phyloP scores from a whole-genome alignment of 1,284 basidiomycete species.

The Ustilago shanxiensis region DNA sequence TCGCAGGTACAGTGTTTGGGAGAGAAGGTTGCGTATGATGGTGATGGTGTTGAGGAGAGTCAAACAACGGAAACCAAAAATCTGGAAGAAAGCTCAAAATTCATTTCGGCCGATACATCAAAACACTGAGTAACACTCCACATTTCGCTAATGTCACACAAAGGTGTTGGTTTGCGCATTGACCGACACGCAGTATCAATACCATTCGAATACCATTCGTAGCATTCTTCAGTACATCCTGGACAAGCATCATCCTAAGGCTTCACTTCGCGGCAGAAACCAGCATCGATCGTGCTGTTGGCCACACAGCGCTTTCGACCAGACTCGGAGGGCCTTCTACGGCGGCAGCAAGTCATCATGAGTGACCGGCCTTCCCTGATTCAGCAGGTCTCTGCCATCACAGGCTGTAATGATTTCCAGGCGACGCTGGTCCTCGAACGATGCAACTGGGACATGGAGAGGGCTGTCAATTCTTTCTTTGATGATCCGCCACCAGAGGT shows the following conservation, averaged over 20 bases:
- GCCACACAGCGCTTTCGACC: background rate
- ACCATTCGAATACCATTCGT: no score
- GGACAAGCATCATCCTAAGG: background rate
- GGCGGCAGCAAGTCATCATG: slow-evolving; percentile 14
- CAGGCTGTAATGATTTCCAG: slow-evolving; percentile 43
- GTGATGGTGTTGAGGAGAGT: background rate
- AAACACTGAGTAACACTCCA: slow-evolving; percentile 11
- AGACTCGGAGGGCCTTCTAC: background rate
- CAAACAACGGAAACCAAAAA: slow-evolving; percentile 3
- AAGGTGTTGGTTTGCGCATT: slow-evolving; percentile 26
- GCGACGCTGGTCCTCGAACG: slow-evolving; percentile 35
- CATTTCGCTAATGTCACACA: background rate
- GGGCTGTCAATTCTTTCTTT: slow-evolving; percentile 47
- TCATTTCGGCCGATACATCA: slow-evolving; percentile 11
- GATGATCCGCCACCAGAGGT: slow-evolving; percentile 51
- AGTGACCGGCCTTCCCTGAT: slow-evolving; percentile 22
- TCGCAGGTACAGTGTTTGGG: background rate
- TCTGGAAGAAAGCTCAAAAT: slow-evolving; percentile 9
- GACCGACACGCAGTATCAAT: slow-evolving; percentile 1
- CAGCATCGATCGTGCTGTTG: background rate
- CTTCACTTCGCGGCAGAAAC: background rate
- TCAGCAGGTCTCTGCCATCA: slow-evolving; percentile 44
- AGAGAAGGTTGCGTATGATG: background rate
- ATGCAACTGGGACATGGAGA: slow-evolving; percentile 35
- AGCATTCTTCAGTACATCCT: background rate